A percentile compares a stretch with the other conserved stretches of the same genome.
Conservation (phyloP, 371 early-diverging fungal species). For the Mortierella sp. region DNA sequence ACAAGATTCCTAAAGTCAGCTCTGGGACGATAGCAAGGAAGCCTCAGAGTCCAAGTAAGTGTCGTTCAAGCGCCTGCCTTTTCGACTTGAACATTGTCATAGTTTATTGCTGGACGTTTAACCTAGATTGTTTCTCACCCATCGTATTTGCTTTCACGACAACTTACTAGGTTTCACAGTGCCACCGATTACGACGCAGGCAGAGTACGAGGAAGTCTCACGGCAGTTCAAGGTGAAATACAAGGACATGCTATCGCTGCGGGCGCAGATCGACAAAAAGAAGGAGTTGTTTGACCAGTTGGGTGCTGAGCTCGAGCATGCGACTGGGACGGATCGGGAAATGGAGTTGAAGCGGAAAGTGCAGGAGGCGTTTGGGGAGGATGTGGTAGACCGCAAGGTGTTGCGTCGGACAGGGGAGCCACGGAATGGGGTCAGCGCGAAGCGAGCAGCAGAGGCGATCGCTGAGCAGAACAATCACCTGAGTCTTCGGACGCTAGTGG, state of each 20-base stretch:
- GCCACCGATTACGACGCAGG: conserved; percentile 43
- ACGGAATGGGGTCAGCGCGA: conserved; percentile 34
- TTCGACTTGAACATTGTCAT: background rate
- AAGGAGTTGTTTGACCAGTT: conserved; percentile 39
- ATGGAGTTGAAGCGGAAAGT: conserved; percentile 50
- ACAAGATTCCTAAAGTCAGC: conserved; percentile 52
- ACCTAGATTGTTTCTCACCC: background rate
- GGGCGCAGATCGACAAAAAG: conserved; percentile 35
- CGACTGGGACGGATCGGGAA: conserved; percentile 44
- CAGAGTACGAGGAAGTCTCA: conserved; percentile 40
- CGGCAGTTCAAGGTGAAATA: conserved; percentile 43
- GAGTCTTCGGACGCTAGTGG: conserved; percentile 48
- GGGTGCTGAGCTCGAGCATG: conserved; percentile 36
- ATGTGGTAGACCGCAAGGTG: conserved; percentile 42
- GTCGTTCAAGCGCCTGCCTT: background rate
- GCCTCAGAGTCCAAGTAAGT: conserved; percentile 48
- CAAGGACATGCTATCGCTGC: conserved; percentile 37
- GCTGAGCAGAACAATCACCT: conserved; percentile 35
- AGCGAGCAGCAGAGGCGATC: conserved; percentile 23
- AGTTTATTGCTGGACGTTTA: background rate
- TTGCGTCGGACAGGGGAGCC: conserved; percentile 41
- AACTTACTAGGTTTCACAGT: conserved; percentile 26
- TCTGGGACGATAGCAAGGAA: conserved; percentile 37
- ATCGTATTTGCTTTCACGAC: background rate
- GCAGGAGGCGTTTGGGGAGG: conserved; percentile 51